Evolutionary conservation across 345 rosid genomes (phyloP), one percentile per base, ranked within the genome.

Genomic region (Pistacia atlantica): DNA sequence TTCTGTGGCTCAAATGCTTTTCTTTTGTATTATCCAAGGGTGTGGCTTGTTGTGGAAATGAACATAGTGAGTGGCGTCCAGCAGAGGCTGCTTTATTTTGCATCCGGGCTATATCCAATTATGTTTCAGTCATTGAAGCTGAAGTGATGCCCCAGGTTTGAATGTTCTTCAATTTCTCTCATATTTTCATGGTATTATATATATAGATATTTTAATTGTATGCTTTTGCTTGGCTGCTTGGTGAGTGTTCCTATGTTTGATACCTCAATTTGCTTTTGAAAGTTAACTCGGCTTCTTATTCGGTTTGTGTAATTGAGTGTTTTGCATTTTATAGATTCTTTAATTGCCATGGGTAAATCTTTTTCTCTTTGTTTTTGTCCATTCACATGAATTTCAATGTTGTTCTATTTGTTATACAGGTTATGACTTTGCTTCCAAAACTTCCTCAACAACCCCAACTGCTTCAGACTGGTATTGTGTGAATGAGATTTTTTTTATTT

Each of bases 51-150:
- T 87, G 91, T 86, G 94, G 91, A 81, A 92, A 85, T 82, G 86
- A 84, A 57, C 82, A 77, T 38, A 87, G 75, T 68, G 90, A 94
- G 76, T 94, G 99, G 97, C 97, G 87, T 84, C 94, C 94, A 3
- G 94, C 97, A 74, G 98, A 96, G 90, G 98, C 99, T 88, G 92
- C 93, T 77, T 86, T 96, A 81, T 96, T 92, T 84, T 94, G 99
- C 83, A 92, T 96, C 71, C 86, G 92, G 80, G 97, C 97, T 69
- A 86, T 94, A 85, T 92, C 99, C 56, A 88, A 80, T 74, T 91
- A 94, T 81, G 99, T 94, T 70, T 91, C 98, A 52, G 82, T 74
- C 73, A 83, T 73, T 76, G 99, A 96, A 87, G 86, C 86, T 72
- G 97, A 91, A 81, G 93, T 94, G 60, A 88, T 96, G 99, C 97